These are phyloP conservation scores for Paraphaeosphaeria sporulosa DNA, from an alignment of 2,329 filamentous ascomycete genomes.

Conservation along the genomic window DNA sequence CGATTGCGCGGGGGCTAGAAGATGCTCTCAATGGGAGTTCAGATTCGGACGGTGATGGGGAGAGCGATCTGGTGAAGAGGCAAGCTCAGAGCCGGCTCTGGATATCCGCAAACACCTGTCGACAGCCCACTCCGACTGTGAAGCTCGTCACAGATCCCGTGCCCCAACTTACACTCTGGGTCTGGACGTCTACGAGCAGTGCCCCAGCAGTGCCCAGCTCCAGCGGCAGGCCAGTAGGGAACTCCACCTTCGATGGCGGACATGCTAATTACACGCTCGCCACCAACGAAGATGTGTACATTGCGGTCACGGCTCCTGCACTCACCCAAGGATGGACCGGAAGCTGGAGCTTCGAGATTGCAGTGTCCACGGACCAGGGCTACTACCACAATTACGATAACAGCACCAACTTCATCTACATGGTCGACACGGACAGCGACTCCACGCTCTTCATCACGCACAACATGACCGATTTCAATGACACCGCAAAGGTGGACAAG, in stretches of 20 bases:
- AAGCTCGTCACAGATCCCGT: constrained; percentile 54
- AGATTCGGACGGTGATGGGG: background rate
- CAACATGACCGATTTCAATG: constrained; percentile 67
- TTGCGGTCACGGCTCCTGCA: constrained; percentile 77
- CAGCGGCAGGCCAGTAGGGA: constrained; percentile 53
- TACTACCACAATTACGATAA: constrained; percentile 74
- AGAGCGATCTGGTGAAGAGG: constrained; percentile 28
- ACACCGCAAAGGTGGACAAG: constrained; percentile 58
- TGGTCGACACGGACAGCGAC: constrained; percentile 84
- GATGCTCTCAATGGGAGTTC: constrained; percentile 20
- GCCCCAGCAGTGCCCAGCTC: constrained; percentile 70
- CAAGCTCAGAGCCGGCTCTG: constrained; percentile 64
- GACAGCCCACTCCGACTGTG: constrained; percentile 70
- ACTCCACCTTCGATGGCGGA: constrained; percentile 68
- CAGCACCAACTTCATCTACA: constrained; percentile 68
- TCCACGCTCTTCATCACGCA: constrained; percentile 81
- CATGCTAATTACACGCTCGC: constrained; percentile 71
- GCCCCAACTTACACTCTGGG: constrained; percentile 78
- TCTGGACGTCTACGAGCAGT: constrained; percentile 72
- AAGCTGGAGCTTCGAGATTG: constrained; percentile 81
- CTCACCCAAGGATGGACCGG: constrained; percentile 66
- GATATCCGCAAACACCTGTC: constrained; percentile 85
- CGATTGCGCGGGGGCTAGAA: constrained; percentile 25
- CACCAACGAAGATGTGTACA: constrained; percentile 72
- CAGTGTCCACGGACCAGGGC: constrained; percentile 75